Evolutionary conservation across 176 grass and related monocot genomes (phyloP), one percentile per base, ranked within the genome.

Genomic region (Guadua angustifolia): DNA sequence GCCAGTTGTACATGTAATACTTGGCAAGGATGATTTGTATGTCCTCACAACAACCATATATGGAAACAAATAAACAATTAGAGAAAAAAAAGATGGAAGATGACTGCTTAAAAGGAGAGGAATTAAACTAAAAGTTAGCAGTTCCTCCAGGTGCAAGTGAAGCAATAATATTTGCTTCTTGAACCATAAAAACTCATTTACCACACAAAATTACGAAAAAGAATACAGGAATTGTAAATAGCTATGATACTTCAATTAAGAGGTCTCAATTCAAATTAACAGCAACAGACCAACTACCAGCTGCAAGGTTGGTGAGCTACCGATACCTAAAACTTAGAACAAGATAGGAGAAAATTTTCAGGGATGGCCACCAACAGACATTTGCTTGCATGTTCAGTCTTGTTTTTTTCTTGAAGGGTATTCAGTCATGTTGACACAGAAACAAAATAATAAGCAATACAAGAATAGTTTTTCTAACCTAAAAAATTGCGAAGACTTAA

Each of bases 221-320:
- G 12, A 79, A 85, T 46, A 61, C 17, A 55, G 1, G 4, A 45
- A 47, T 45, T 67, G 21, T 46, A 82, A 82, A 79, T 63, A 69
- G 36, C 22, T 55, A 73, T 43, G 26, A 24, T 32, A 73, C 33
- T 76, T 24, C 69, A 36, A 82, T 58, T 13, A 82, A 58, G 38
- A 66, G 35, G 44, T 52, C 21, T 10, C 38, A 63, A 22, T 79
- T 75, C 33, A 52, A 57, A 85, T 77, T 71, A 81, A 85, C 66
- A 85, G 71, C 71, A 72, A 77, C 46, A 38, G 53, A 75, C 51
- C 76, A 84, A 55, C 65, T 73, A 74, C 32, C 68, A 79, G 29
- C 69, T 74, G 70, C 66, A 75, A 53, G 87, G 58, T 88, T 85
- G 71, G 47, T 63, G 9, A 91, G 71, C 86, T 77, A 58, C 78